Base-by-base conservation (phyloP, 768 basidiomycete genomes). In the Pholiota microspora region DNA sequence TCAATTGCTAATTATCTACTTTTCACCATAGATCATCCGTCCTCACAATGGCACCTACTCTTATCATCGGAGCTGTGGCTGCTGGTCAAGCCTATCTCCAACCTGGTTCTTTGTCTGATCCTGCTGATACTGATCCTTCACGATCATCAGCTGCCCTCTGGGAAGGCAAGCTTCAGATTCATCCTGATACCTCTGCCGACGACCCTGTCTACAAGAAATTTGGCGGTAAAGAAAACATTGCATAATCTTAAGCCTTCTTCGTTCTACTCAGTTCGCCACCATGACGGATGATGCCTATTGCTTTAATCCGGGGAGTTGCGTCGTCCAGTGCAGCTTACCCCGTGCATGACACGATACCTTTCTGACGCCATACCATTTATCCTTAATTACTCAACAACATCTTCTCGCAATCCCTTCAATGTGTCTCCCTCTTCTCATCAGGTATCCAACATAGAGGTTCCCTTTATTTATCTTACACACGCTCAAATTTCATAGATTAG, bases 121-220 rank as follows among this genome's bases (percentile, higher is more conserved):
- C 91, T 28, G 83, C 89, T 24, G 77, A 82, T 48, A 73, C 77
- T 54, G 88, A 93, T 67, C 90, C 92, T 13, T 91, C 92, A 28
- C 80, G 79, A 66, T 88, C 90, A 8, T 87, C 90, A 27, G 86
- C 90, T 8, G 90, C 89, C 1, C 76, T 94, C 6, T 92, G 85
- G 85, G 84, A 89, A 67, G 92, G 92, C 58, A 89, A 82, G 69
- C 76, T 94, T 13, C 92, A 93, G 67, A 74, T 96, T 5, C 94
- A 97, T 65, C 94, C 94, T 0, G 91, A 90, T 32, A 95, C 93
- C 2, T 75, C 81, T 44, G 74, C 70, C 28, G 83, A 89, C 55
- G 92, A 95, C 62, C 76, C 77, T 12, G 71, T 75, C 9, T 78
- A 64, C 49, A 52, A 58, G 48, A 62, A 65, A 42, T 67, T 67